Conservation (phyloP, 1,284 basidiomycete genomes). For the Wolfiporia cocos region DNA sequence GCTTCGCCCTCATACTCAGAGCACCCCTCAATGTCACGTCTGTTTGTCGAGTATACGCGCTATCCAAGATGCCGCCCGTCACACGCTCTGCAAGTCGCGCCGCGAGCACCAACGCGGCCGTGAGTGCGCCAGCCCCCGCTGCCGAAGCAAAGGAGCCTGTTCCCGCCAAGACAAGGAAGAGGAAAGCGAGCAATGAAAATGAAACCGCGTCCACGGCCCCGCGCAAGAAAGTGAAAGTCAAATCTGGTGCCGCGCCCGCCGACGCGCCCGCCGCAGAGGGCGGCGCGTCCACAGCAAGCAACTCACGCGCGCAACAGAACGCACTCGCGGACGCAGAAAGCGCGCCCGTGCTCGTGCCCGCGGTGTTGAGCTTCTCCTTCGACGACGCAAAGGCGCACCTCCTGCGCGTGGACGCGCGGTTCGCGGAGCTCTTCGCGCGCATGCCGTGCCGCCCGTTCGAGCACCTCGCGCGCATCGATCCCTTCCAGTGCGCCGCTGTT, state of each 20-base stretch:
- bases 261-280: not conserved
- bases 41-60: too few species aligned
- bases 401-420: slow-evolving; percentile 61
- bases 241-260: slow-evolving; percentile 1
- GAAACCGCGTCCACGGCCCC: slow-evolving; percentile 11
- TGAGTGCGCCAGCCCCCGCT: not conserved
- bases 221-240: slow-evolving; percentile 7
- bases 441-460: slow-evolving; percentile 74
- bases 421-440: slow-evolving; percentile 59
- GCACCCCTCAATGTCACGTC: too few species aligned
- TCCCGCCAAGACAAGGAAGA: slow-evolving; percentile 18
- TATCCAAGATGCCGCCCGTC: slow-evolving; percentile 29
- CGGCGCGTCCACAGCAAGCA: not conserved
- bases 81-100: slow-evolving; percentile 34
- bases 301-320: slow-evolving; percentile 2
- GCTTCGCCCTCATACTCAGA: too few species aligned
- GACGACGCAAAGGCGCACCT: slow-evolving; percentile 72
- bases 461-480: slow-evolving; percentile 62
- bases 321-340: slow-evolving; percentile 6
- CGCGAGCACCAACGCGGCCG: slow-evolving; percentile 8
- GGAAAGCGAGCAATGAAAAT: slow-evolving; percentile 13
- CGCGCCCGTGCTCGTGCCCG: slow-evolving; percentile 42
- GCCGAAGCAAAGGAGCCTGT: slow-evolving; percentile 3
- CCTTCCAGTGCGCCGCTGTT: slow-evolving; percentile 50
- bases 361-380: slow-evolving; percentile 68